These are phyloP conservation scores for Setaria italica DNA, from an alignment of 202 grass and related monocot species.

Conservation along the genomic window DNA sequence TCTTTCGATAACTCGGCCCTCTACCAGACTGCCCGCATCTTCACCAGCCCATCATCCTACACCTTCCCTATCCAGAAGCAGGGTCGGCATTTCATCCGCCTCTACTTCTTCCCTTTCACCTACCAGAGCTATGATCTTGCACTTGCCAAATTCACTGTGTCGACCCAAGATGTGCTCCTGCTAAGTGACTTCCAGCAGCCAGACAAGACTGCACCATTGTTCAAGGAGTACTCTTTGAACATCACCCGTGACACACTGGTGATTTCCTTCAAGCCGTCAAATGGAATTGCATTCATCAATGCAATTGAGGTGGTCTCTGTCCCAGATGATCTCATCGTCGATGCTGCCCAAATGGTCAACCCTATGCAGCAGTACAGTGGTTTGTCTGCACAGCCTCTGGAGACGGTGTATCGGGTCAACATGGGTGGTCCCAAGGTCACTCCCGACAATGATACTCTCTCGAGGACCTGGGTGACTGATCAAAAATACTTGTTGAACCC, in stretches of 20 bases:
- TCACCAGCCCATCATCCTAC: conserved; percentile 76
- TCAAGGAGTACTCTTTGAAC: conserved; percentile 89
- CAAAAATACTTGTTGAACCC: conserved; percentile 63
- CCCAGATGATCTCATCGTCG: conserved; percentile 69
- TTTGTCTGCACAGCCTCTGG: conserved; percentile 65
- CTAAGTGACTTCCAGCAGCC: conserved; percentile 74
- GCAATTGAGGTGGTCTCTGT: conserved; percentile 87
- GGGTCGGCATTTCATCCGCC: conserved; percentile 80
- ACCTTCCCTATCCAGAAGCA: conserved; percentile 79
- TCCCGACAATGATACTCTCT: conserved; percentile 78
- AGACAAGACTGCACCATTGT: conserved; percentile 61
- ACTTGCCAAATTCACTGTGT: conserved; percentile 74
- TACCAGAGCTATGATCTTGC: conserved; percentile 80
- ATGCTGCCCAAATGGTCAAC: conserved; percentile 61
- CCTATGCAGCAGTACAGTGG: conserved; percentile 65
- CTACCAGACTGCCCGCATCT: conserved; percentile 80
- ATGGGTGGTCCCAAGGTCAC: conserved; percentile 82
- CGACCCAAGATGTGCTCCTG: conserved; percentile 82
- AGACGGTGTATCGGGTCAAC: conserved; percentile 81
- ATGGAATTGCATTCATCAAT: conserved; percentile 84
- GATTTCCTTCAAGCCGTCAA: conserved; percentile 80
- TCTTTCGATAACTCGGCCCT: conserved; percentile 65
- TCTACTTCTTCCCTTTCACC: conserved; percentile 86
- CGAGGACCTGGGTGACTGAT: conserved; percentile 76
- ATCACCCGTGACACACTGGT: conserved; percentile 70